Percentiles rank a stretch among this genome's conserved stretches.
These are phyloP conservation scores for Vicia sativa DNA, from an alignment of 306 rosid species.

Conservation along the genomic window DNA sequence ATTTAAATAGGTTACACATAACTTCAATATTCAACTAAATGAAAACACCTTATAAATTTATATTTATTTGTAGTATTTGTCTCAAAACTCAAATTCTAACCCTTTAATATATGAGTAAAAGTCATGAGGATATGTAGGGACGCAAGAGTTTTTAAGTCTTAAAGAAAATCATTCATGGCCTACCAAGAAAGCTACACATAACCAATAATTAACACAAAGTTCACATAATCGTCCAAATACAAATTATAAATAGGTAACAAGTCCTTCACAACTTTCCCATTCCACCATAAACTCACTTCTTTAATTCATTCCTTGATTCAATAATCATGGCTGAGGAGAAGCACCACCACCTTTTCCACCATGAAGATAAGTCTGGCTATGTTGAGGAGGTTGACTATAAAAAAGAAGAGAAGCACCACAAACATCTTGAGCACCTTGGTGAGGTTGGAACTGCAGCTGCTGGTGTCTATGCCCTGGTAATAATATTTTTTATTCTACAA, in stretches of 20 bases:
- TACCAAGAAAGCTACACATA: constrained; percentile 28
- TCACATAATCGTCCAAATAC: constrained; percentile 11
- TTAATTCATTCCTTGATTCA: background rate
- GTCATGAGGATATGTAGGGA: background rate
- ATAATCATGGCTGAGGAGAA: constrained; percentile 64
- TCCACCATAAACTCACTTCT: constrained; percentile 5
- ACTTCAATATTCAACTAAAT: no score
- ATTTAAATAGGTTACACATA: no score
- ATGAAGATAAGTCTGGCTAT: constrained; percentile 39
- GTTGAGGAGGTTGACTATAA: constrained; percentile 50
- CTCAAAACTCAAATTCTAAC: background rate
- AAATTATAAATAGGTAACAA: constrained; percentile 38
- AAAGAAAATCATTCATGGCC: constrained; percentile 17
- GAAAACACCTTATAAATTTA: no score
- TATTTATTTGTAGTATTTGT: no score
- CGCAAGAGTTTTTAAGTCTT: constrained; percentile 3
- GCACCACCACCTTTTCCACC: constrained; percentile 54
- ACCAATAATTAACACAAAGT: constrained; percentile 4
- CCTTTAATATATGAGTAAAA: background rate
- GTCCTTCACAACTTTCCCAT: constrained; percentile 19
- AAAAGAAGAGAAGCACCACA: constrained; percentile 79
- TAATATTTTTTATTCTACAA: background rate
- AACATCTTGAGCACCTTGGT: constrained; percentile 61
- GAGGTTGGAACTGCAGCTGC: constrained; percentile 60
- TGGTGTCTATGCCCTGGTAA: constrained; percentile 78